Base-by-base conservation (phyloP, 768 basidiomycete species). In the Podaxis pistillaris region DNA sequence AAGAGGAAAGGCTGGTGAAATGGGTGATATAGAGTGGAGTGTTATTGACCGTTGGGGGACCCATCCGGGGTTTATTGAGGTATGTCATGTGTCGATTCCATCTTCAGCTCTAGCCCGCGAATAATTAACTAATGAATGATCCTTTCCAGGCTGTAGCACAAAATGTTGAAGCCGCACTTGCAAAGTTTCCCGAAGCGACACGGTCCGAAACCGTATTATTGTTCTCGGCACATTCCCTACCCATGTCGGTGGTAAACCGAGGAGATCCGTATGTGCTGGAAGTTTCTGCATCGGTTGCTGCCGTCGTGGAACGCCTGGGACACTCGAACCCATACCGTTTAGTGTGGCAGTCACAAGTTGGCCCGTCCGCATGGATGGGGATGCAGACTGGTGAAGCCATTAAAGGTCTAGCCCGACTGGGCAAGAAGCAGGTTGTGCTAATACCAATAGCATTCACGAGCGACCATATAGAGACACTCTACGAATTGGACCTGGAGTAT, bases 1-100 rank as follows among this genome's bases (percentile, higher is more conserved):
- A 72, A 78, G 75, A 68, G 84, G 85, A 56, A 85, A 81, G 68
- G 76, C 79, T 40, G 89, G 88, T 30, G 88, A 84, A 58, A 75
- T 81, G 66, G 89, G 82, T 55, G 79, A 76, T 67, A 83, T 99
- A 24, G 85, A 94, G 69, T 99, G 97, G 97, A 96, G 93, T 72
- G 95, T 98, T 5, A 91, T 99, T 70, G 97, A 99, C 77, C 85
- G 97, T 28, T 99, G 97, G 97, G 95, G 94, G 8, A 94, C 93
- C 9, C 93, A 99, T 73, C 82, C 90, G 4, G 97, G 97, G 3
- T 91, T 98, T 69, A 84, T 99, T 64, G 94, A 98, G 82, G 96
- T 94, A 70, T 55, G 84, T 73, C 47, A 55, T 51, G 19, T 58
- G 47, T 58, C 36, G 37, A 26, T 17, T 56, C n/a, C 19, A 37